Conservation (phyloP, 2,329 filamentous ascomycete species). For the Bisporella sp. region DNA sequence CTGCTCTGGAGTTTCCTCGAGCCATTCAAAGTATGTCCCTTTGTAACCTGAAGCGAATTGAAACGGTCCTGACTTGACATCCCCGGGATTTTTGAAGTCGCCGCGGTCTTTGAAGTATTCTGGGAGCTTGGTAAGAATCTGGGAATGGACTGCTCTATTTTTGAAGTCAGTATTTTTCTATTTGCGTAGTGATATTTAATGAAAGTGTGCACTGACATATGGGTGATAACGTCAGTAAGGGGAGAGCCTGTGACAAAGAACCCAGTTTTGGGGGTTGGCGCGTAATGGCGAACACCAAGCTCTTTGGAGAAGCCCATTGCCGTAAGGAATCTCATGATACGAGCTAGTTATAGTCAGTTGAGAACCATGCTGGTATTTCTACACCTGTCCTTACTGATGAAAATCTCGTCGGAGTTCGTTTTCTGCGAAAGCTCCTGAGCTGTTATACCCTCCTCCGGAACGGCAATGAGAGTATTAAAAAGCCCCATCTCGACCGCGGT, state of each 20-base stretch:
- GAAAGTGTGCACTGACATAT: not conserved
- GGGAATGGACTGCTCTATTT: not conserved
- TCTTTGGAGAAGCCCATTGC: constrained; percentile 1
- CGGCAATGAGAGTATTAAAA: not conserved
- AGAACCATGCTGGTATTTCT: too few species aligned
- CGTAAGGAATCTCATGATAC: constrained; percentile 1
- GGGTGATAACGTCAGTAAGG: not conserved
- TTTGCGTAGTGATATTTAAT: not conserved
- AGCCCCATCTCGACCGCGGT: constrained; percentile 1
- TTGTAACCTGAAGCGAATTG: constrained; percentile 3
- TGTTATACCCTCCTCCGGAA: not conserved
- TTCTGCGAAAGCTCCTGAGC: not conserved
- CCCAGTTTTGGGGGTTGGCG: not conserved
- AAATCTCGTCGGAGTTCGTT: not conserved
- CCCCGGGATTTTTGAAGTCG: constrained; percentile 2
- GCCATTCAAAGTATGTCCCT: constrained; percentile 3
- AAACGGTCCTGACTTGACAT: constrained; percentile 2
- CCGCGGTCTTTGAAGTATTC: constrained; percentile 4
- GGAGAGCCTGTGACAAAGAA: not conserved
- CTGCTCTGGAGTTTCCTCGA: constrained; percentile 1
- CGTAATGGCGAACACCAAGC: constrained; percentile 1
- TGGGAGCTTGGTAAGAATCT: constrained; percentile 1
- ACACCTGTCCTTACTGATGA: not conserved
- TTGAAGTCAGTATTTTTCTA: not conserved
- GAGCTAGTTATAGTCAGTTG: not conserved